Conservation (phyloP, 257 asterid species). For the Nemophila menziesii region DNA sequence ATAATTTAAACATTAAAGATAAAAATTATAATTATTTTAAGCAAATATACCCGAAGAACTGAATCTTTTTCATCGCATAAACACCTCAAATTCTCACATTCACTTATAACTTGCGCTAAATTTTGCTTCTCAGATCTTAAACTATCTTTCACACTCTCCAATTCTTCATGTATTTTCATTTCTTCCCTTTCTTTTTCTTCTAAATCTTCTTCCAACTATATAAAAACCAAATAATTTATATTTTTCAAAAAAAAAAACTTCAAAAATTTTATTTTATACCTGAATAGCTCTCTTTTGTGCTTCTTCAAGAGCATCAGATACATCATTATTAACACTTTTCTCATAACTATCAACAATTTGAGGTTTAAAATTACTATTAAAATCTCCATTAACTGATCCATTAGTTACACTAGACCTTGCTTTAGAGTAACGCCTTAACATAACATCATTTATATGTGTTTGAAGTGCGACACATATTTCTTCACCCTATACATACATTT, state of each 20-base stretch:
- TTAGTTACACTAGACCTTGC: constrained; percentile 71
- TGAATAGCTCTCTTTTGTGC: constrained; percentile 58
- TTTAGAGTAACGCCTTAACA: constrained; percentile 94
- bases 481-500: constrained; percentile 65
- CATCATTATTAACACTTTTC: constrained; percentile 56
- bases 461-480: constrained; percentile 99
- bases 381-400: constrained; percentile 58
- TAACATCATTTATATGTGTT: constrained; percentile 96
- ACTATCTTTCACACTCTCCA: constrained; percentile 45
- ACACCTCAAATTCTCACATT: constrained; percentile 55
- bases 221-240: constrained; percentile 1
- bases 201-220: constrained; percentile 68
- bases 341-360: constrained; percentile 43
- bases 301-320: constrained; percentile 81
- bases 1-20: constrained; percentile 3
- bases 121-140: constrained; percentile 64
- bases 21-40: neutral
- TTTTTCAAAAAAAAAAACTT: neutral
- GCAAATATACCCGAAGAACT: constrained; percentile 61
- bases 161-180: constrained; percentile 45
- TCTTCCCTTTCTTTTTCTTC: constrained; percentile 60
- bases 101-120: constrained; percentile 42
- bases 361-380: constrained; percentile 46
- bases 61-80: constrained; percentile 64
- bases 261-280: constrained; percentile 31